Percentiles rank a stretch among this genome's conserved stretches.
phyloP scores from a whole-genome alignment of 371 early-diverging fungal species.

The Rhizopus sp. region DNA sequence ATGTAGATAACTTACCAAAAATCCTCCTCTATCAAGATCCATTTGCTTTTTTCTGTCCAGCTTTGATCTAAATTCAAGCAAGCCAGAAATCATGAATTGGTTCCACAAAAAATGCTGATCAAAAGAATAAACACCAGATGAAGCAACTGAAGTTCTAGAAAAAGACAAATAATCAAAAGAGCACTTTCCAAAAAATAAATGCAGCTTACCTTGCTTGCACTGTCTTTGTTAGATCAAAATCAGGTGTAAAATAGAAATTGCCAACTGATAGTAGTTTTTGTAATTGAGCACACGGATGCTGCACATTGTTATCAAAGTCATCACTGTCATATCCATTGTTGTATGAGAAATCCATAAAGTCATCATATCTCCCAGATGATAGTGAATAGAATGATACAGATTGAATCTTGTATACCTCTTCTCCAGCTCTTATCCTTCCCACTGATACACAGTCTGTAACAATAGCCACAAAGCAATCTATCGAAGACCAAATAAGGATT shows the following conservation, averaged over 20 bases:
- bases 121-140: constrained; percentile 48
- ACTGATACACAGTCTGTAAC: constrained; percentile 69
- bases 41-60: constrained; percentile 62
- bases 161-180: neutral
- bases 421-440: constrained; percentile 61
- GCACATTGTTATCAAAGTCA: constrained; percentile 31
- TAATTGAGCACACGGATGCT: constrained; percentile 65
- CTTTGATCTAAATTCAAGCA: constrained; percentile 76
- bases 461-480: constrained; percentile 75
- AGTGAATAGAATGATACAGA: constrained; percentile 68
- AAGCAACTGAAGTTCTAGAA: constrained; percentile 46
- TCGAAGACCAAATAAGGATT: neutral
- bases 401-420: constrained; percentile 60
- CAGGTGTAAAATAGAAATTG: constrained; percentile 77
- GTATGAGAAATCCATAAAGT: constrained; percentile 37
- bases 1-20: constrained; percentile 55
- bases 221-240: constrained; percentile 74
- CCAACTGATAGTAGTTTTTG: constrained; percentile 71
- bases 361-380: constrained; percentile 59
- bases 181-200: neutral
- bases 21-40: constrained; percentile 70
- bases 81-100: constrained; percentile 72
- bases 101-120: constrained; percentile 92
- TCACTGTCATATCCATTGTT: constrained; percentile 33
- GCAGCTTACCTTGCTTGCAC: constrained; percentile 59